Evolutionary conservation across 2,329 filamentous ascomycete species (phyloP).

Genomic region (Diaporthe vaccinii): DNA sequence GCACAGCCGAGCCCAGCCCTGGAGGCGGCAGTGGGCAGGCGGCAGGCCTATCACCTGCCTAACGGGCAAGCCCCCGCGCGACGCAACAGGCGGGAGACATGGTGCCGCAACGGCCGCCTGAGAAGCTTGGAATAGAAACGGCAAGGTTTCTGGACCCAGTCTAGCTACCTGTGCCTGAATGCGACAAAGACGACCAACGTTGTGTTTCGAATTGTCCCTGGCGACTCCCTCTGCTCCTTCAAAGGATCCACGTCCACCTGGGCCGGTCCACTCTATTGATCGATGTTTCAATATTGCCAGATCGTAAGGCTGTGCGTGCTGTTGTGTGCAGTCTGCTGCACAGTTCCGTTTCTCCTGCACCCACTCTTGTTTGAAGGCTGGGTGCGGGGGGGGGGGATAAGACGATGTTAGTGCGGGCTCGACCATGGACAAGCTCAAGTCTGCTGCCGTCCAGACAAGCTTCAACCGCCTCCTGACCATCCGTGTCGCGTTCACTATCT

Average conservation of each 20-base stretch:
- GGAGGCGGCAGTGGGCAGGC: not conserved
- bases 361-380: not conserved
- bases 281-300: conserved; percentile 20
- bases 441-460: conserved; percentile 6
- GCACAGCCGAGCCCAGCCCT: not conserved
- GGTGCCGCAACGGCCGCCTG: conserved; percentile 27
- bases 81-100: conserved; percentile 4
- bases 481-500: not conserved
- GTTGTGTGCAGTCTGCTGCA: not conserved
- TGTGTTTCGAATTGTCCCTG: conserved; percentile 10
- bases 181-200: conserved; percentile 3
- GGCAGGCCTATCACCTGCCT: not conserved
- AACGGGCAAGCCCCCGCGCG: conserved; percentile 2
- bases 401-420: not conserved
- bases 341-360: not conserved
- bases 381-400: conserved; percentile 1
- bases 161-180: not conserved
- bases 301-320: conserved; percentile 21
- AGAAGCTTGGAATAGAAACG: conserved; percentile 25
- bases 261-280: not conserved
- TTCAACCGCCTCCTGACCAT: not conserved
- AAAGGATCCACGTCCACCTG: conserved; percentile 2
- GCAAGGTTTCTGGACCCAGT: conserved; percentile 2
- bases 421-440: not conserved
- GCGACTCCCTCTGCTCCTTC: conserved; percentile 4